Percentiles rank a stretch among this genome's conserved stretches.
phyloP scores from a whole-genome alignment of 257 asterid species.

The Solanum pimpinellifolium region DNA sequence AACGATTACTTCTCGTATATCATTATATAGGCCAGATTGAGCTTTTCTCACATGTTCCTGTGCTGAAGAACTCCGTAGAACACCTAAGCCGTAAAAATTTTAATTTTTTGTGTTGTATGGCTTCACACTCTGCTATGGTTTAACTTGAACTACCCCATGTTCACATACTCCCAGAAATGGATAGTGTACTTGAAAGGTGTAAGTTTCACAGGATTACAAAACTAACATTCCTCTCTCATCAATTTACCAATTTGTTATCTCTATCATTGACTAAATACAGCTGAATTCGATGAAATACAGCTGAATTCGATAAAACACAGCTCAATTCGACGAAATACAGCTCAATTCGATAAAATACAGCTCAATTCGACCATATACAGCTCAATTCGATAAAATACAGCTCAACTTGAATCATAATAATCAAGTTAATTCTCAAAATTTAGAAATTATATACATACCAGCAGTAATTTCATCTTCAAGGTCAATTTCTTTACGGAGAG shows the following conservation, averaged over 20 bases:
- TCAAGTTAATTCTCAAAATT: too few species aligned
- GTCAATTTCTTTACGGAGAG: slow-evolving; percentile 83
- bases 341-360: too few species aligned
- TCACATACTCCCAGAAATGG: slow-evolving; percentile 94
- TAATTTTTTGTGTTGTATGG: slow-evolving; percentile 88
- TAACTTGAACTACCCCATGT: slow-evolving; percentile 97
- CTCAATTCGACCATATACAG: too few species aligned
- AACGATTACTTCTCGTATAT: background rate
- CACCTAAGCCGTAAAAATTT: slow-evolving; percentile 73
- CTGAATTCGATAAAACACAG: too few species aligned
- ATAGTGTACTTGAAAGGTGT: slow-evolving; percentile 1
- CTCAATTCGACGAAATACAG: too few species aligned
- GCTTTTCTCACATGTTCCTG: slow-evolving; percentile 92
- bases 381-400: too few species aligned
- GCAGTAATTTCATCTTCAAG: slow-evolving; percentile 89
- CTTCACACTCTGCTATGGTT: slow-evolving; percentile 96
- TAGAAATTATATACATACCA: slow-evolving; percentile 13
- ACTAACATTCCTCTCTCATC: too few species aligned
- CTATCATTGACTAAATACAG: too few species aligned
- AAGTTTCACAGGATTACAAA: too few species aligned
- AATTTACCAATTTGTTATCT: too few species aligned
- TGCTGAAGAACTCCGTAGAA: slow-evolving; percentile 82
- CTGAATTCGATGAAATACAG: too few species aligned
- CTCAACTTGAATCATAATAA: too few species aligned
- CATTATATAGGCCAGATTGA: slow-evolving; percentile 72